Conservation (phyloP, 2,329 filamentous ascomycete species). For the Alternaria brassicae region DNA sequence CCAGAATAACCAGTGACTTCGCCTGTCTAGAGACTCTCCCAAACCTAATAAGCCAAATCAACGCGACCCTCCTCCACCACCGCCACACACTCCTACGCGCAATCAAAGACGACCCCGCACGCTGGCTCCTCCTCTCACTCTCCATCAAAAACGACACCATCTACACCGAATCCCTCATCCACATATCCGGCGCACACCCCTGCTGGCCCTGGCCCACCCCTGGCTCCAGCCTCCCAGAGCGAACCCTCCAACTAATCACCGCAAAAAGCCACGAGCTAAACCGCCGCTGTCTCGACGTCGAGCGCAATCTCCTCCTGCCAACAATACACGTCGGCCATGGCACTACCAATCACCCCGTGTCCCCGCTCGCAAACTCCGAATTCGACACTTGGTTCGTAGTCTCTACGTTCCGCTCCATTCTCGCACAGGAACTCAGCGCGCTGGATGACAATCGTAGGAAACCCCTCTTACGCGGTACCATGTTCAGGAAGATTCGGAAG, state of each 20-base stretch:
- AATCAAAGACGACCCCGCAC: conserved; percentile 41
- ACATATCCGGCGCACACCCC: conserved; percentile 44
- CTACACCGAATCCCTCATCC: conserved; percentile 49
- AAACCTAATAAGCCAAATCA: conserved; percentile 33
- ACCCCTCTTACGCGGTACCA: conserved; percentile 21
- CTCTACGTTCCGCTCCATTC: conserved; percentile 42
- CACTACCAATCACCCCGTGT: background rate
- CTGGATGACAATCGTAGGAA: conserved; percentile 4
- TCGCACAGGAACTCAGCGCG: conserved; percentile 27
- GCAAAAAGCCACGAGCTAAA: conserved; percentile 25
- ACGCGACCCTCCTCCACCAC: conserved; percentile 29
- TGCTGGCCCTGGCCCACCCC: conserved; percentile 28
- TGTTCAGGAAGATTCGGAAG: conserved; percentile 44
- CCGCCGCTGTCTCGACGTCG: conserved; percentile 15
- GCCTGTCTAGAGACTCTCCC: conserved; percentile 14
- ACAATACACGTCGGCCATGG: conserved; percentile 18
- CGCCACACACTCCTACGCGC: conserved; percentile 36
- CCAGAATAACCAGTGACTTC: conserved; percentile 34
- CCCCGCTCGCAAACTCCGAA: background rate
- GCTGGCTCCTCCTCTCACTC: conserved; percentile 43
- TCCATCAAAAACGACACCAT: conserved; percentile 37
- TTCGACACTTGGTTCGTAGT: conserved; percentile 40
- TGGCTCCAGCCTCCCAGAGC: conserved; percentile 9
- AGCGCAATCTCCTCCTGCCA: conserved; percentile 36
- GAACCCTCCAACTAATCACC: conserved; percentile 21